These are phyloP conservation scores for Astrocystis sublimbata DNA, from an alignment of 495 filamentous ascomycete species.

Conservation along the genomic window DNA sequence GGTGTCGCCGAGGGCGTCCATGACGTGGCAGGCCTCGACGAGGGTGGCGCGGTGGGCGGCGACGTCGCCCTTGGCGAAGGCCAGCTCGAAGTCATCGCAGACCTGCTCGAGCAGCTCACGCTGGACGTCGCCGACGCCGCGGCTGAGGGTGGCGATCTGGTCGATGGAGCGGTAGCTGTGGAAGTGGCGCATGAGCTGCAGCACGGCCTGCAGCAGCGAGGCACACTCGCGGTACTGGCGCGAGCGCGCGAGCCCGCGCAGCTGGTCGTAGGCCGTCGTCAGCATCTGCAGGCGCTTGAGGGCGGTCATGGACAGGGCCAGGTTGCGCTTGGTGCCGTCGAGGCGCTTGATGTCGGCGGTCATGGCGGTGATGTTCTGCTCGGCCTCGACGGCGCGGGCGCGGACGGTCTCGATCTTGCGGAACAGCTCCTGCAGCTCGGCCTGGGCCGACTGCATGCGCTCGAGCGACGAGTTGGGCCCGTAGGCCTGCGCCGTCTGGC, in stretches of 20 bases:
- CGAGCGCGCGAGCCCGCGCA: slow-evolving; percentile 77
- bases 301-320: slow-evolving; percentile 97
- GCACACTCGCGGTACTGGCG: slow-evolving; percentile 96
- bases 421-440: slow-evolving; percentile 86
- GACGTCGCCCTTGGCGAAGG: slow-evolving; percentile 89
- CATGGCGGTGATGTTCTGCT: slow-evolving; percentile 97
- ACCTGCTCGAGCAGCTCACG: slow-evolving; percentile 93
- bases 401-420: slow-evolving; percentile 94
- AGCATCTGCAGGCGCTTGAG: slow-evolving; percentile 97
- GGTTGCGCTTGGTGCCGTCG: slow-evolving; percentile 93
- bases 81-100: slow-evolving; percentile 96
- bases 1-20: slow-evolving; percentile 92
- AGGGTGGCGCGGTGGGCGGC: slow-evolving; percentile 67
- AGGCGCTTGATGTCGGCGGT: slow-evolving; percentile 98
- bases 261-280: slow-evolving; percentile 96
- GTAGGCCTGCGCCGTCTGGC: slow-evolving; percentile 78
- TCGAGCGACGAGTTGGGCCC: slow-evolving; percentile 85
- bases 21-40: slow-evolving; percentile 85
- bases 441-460: slow-evolving; percentile 86
- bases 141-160: slow-evolving; percentile 91
- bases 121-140: slow-evolving; percentile 93
- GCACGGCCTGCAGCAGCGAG: slow-evolving; percentile 89
- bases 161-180: slow-evolving; percentile 97
- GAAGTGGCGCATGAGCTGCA: slow-evolving; percentile 98
- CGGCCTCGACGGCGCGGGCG: slow-evolving; percentile 84